phyloP scores from a whole-genome alignment of 306 rosid species.

The Albizia julibrissin region DNA sequence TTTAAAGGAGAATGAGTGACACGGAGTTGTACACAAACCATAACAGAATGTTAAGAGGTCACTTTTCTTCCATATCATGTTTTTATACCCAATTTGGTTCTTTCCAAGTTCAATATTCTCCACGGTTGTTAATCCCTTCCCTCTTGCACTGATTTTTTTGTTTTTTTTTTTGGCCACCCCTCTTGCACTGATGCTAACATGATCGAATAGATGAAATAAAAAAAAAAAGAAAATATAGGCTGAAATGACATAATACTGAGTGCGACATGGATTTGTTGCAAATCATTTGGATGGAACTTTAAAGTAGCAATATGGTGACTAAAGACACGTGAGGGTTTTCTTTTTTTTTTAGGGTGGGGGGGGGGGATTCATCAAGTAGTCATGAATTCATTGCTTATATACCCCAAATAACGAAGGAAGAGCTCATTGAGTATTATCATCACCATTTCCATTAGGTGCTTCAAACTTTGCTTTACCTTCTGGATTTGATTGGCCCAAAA shows the following conservation, averaged over 20 bases:
- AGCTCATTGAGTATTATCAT: constrained; percentile 5
- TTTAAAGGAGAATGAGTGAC: neutral
- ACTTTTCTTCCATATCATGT: constrained; percentile 4
- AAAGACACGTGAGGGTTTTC: neutral
- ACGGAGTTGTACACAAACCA: neutral
- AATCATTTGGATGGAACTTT: neutral
- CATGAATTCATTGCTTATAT: constrained; percentile 7
- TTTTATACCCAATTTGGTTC: constrained; percentile 1
- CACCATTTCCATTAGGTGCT: constrained; percentile 2
- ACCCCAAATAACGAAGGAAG: constrained; percentile 12
- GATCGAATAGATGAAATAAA: neutral
- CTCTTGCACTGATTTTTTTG: neutral
- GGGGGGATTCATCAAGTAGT: neutral
- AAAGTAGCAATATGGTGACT: neutral
- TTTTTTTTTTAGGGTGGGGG: too few species aligned
- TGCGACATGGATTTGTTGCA: neutral
- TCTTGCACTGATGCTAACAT: neutral
- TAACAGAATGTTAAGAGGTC: constrained; percentile 6
- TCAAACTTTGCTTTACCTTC: neutral
- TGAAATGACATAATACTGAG: neutral
- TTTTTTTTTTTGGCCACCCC: too few species aligned
- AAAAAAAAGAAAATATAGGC: neutral
- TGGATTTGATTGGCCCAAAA: neutral
- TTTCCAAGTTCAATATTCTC: neutral
- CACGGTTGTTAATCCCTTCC: neutral